Conservation (phyloP, 495 filamentous ascomycete genomes). For the Polyplosphaeria fusca region DNA sequence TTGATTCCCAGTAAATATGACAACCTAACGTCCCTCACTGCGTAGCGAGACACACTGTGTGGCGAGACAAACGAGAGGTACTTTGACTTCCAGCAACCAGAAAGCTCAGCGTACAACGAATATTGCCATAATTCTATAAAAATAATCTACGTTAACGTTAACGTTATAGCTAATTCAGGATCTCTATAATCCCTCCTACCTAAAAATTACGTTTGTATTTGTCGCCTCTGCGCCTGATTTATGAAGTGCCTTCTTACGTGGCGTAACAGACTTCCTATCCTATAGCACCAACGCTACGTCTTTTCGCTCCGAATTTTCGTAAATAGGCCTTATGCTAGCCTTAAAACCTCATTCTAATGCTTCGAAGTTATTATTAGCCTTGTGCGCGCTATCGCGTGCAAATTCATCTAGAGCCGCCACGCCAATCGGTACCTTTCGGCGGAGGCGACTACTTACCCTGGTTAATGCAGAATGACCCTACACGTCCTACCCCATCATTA, state of each 20-base stretch:
- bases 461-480: constrained; percentile 6
- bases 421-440: constrained; percentile 6
- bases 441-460: constrained; percentile 6
- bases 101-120: too few species aligned
- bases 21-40: too few species aligned
- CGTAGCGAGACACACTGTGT: too few species aligned
- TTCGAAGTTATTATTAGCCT: background rate
- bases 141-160: constrained; percentile 19
- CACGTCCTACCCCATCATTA: background rate
- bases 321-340: constrained; percentile 10
- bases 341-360: constrained; percentile 11
- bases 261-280: constrained; percentile 14
- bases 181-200: constrained; percentile 10
- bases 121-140: constrained; percentile 18
- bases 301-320: constrained; percentile 4
- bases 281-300: constrained; percentile 9
- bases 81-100: too few species aligned
- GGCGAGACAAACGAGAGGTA: too few species aligned
- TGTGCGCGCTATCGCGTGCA: too few species aligned
- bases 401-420: constrained; percentile 4
- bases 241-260: constrained; percentile 8
- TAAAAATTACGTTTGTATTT: constrained; percentile 26
- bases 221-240: constrained; percentile 21
- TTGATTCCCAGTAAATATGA: too few species aligned
- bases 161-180: constrained; percentile 28